Evolutionary conservation across 1,139 yeast genomes (phyloP).

Genomic region (Pichia sp.): DNA sequence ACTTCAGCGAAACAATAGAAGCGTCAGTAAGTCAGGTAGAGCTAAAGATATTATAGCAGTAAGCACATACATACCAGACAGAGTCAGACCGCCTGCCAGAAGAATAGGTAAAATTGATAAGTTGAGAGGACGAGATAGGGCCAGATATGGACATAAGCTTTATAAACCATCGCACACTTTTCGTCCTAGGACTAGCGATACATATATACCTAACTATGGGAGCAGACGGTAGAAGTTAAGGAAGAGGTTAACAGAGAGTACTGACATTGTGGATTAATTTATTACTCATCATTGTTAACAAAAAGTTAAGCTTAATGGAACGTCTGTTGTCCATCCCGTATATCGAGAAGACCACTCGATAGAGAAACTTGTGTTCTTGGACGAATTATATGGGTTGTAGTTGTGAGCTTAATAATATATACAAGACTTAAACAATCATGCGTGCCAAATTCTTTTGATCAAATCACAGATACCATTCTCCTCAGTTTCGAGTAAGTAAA

Average conservation of each 20-base stretch:
- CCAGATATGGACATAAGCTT: not conserved
- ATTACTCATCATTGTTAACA: too few relatives aligned
- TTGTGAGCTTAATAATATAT: not conserved
- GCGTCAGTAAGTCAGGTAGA: not conserved
- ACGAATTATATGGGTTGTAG: not conserved
- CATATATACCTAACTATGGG: not conserved
- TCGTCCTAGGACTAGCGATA: not conserved
- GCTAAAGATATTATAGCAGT: not conserved
- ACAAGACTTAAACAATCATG: constrained; percentile 1
- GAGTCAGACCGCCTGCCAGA: not conserved
- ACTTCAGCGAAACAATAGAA: too few relatives aligned
- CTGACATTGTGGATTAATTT: too few relatives aligned
- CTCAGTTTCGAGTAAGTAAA: constrained; percentile 58
- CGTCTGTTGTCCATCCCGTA: too few relatives aligned
- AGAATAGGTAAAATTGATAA: not conserved
- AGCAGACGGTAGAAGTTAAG: too few relatives aligned
- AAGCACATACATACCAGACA: not conserved
- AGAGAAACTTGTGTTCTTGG: too few relatives aligned
- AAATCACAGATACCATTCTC: constrained; percentile 39
- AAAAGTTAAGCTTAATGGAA: too few relatives aligned
- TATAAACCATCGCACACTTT: not conserved
- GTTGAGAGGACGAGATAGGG: not conserved
- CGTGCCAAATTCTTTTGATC: constrained; percentile 16
- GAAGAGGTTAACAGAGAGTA: too few relatives aligned
- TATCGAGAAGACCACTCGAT: too few relatives aligned